Evolutionary conservation across 2,329 filamentous ascomycete genomes (phyloP), one percentile per base, ranked within the genome.

Genomic region (Monascus ruber): DNA sequence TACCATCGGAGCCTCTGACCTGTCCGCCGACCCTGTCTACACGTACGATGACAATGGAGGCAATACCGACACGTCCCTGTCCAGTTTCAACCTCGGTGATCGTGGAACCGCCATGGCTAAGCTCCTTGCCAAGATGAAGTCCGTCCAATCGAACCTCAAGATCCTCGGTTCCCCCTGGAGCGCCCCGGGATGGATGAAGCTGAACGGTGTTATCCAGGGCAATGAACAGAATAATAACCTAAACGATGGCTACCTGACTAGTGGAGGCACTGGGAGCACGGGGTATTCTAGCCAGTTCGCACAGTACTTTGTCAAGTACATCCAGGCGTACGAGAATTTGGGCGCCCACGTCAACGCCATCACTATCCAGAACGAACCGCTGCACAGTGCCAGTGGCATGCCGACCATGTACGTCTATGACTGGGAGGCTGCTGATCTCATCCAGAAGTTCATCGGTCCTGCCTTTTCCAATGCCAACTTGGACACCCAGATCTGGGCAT

Each of bases 141-240:
- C 17, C 17, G 17, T 17, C 17, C 17, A 17, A 17, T 17, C 17
- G 29, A n/a, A 53, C 9, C 47, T 65, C 32, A 58, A 55, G 26
- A 50, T 63, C 10, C 47, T 61, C 24, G 61, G 62, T 2, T 55
- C 60, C 1, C 53, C 60, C 1, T 65, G 62, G 62, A 56, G 53
- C 9, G 52, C 54, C 9, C 62, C 62, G 0, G 60, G 59, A 2
- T 65, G 62, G 61, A 64, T 63, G 56, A 65, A 65, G 43, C 40
- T 60, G 24, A 63, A 64, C 32, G 54, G 50, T 4, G 51, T 56
- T n/a, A 51, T 60, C 37, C 40, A 52, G 33, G 51, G 51, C 1
- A 40, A 35, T 6, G 47, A 50, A 1, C 43, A 38, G 2, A 52
- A 62, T 38, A 65, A 65, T 31, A 58, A 58, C 10, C 47, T 65